Conservation (phyloP, 148 eudicot species). For the Camellia sinensis region DNA sequence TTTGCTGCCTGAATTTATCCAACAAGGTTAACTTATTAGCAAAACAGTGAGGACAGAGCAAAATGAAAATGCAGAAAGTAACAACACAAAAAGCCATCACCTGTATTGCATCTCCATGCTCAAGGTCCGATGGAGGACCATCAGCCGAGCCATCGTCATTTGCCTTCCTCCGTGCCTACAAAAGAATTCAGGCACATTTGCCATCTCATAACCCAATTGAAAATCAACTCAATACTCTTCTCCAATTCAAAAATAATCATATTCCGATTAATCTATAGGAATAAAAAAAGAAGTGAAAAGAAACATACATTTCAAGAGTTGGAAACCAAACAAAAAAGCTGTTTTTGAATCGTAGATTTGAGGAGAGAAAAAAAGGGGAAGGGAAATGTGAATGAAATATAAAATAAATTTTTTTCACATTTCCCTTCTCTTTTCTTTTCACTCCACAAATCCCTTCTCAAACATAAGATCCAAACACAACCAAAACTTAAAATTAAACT, state of each 20-base stretch:
- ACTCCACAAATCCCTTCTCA: too few relatives aligned
- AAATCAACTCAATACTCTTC: background rate
- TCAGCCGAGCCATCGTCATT: background rate
- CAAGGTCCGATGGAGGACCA: background rate
- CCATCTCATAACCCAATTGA: background rate
- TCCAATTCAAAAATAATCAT: background rate
- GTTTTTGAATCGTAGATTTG: too few relatives aligned
- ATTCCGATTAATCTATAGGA: too few relatives aligned
- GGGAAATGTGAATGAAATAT: too few relatives aligned
- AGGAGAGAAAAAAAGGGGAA: too few relatives aligned
- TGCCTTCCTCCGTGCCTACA: conserved; percentile 8
- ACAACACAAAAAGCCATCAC: background rate
- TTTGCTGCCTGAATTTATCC: conserved; percentile 10
- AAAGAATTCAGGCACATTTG: background rate
- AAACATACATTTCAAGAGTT: background rate
- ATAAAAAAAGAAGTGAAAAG: background rate
- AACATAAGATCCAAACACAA: too few relatives aligned
- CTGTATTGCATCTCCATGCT: conserved; percentile 17
- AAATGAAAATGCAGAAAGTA: conserved; percentile 1
- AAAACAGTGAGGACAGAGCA: background rate
- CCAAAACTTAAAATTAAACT: background rate
- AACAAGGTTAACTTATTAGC: background rate
- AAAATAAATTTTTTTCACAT: too few relatives aligned
- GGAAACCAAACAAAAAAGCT: background rate
- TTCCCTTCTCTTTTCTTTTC: too few relatives aligned